phyloP scores from a whole-genome alignment of 2,329 filamentous ascomycete species.

The Aspergillus hortae region DNA sequence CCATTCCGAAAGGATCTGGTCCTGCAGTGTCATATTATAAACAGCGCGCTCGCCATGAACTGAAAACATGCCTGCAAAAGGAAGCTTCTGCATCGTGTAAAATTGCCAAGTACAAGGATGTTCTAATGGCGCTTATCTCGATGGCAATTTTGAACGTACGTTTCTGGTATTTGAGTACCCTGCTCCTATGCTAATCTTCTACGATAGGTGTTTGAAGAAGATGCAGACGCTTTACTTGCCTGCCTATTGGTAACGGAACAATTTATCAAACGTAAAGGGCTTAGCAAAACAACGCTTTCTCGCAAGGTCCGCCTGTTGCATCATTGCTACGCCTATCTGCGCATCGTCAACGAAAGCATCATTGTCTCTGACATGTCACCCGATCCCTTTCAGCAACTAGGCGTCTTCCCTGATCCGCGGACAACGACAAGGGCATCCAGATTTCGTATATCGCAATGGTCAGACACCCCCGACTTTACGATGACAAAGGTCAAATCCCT shows the following conservation, averaged over 20 bases:
- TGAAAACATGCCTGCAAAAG: conserved; percentile 29
- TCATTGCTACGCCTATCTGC: conserved; percentile 47
- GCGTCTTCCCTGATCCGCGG: conserved; percentile 19
- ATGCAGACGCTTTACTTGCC: background rate
- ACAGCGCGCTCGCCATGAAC: conserved; percentile 26
- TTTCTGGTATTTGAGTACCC: background rate
- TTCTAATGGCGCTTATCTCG: conserved; percentile 45
- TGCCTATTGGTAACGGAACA: background rate
- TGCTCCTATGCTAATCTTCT: background rate
- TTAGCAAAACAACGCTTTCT: conserved; percentile 26
- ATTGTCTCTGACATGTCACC: background rate
- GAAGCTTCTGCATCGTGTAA: conserved; percentile 34
- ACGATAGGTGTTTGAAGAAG: background rate
- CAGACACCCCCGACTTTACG: conserved; percentile 21
- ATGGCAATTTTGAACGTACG: conserved; percentile 36
- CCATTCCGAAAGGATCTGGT: conserved; percentile 6
- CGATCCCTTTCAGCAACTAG: background rate
- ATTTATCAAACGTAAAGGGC: conserved; percentile 26
- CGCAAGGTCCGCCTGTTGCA: conserved; percentile 44
- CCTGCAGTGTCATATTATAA: conserved; percentile 29
- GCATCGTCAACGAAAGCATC: conserved; percentile 45
- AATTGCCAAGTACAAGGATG: conserved; percentile 43
- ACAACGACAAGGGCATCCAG: conserved; percentile 12
- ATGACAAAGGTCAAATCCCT: conserved; percentile 24
- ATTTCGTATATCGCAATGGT: background rate